Percentiles rank a stretch among this genome's conserved stretches.
These are phyloP conservation scores for Tuber calosporum DNA, from an alignment of 495 filamentous ascomycete genomes.

Conservation along the genomic window DNA sequence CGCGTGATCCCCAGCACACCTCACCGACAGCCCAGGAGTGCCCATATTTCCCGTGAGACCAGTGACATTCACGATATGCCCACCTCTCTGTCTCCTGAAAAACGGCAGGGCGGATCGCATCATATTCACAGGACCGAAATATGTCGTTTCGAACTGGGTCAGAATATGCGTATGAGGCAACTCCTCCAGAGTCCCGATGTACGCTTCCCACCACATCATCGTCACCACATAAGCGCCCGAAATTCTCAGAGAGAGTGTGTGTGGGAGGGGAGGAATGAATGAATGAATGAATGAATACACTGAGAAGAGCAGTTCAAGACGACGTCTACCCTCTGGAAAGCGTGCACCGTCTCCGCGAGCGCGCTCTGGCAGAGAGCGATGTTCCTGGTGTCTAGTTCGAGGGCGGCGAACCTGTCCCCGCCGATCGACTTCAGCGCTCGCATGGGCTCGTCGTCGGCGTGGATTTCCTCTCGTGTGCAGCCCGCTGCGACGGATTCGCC, in stretches of 20 bases:
- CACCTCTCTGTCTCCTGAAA: slow-evolving; percentile 67
- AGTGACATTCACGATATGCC: slow-evolving; percentile 83
- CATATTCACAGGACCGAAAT: slow-evolving; percentile 90
- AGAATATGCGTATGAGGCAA: slow-evolving; percentile 66
- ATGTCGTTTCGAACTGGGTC: slow-evolving; percentile 88
- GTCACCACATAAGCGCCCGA: slow-evolving; percentile 11
- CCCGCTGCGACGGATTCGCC: slow-evolving; percentile 79
- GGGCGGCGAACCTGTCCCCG: slow-evolving; percentile 50
- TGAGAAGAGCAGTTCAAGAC: slow-evolving; percentile 61
- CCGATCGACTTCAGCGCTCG: slow-evolving; percentile 46
- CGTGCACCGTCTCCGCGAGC: slow-evolving; percentile 72
- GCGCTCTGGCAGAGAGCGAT: slow-evolving; percentile 67
- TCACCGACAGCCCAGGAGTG: slow-evolving; percentile 82
- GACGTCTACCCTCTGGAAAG: slow-evolving; percentile 83
- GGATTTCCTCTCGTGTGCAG: slow-evolving; percentile 60
- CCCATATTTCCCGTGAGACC: slow-evolving; percentile 89
- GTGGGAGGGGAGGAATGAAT: not conserved
- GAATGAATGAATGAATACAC: slow-evolving; percentile 8
- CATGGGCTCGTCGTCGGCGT: slow-evolving; percentile 45
- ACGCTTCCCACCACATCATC: slow-evolving; percentile 49
- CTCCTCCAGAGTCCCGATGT: slow-evolving; percentile 89
- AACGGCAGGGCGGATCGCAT: slow-evolving; percentile 82
- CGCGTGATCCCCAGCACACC: slow-evolving; percentile 87
- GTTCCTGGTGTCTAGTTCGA: slow-evolving; percentile 43
- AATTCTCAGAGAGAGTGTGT: not conserved